Evolutionary conservation across 306 rosid species (phyloP).

Genomic region (Astragalus membranaceus): DNA sequence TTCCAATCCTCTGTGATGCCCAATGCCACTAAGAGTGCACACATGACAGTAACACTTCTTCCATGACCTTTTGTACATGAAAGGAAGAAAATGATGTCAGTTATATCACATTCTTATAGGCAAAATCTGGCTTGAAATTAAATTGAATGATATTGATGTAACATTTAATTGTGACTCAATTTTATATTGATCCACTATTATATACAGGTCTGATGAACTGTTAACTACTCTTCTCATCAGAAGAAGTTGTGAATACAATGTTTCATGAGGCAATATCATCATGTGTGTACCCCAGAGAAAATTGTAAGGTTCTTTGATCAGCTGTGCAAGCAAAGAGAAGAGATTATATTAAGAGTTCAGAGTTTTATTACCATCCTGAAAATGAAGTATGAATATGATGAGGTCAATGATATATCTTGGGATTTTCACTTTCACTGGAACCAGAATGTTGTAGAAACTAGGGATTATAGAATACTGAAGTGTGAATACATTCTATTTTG

Average conservation of each 20-base stretch:
- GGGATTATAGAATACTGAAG: too few relatives aligned
- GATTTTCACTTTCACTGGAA: too few relatives aligned
- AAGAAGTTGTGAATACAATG: background rate
- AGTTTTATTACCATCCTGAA: too few relatives aligned
- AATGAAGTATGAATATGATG: too few relatives aligned
- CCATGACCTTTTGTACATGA: constrained; percentile 62
- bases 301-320: too few relatives aligned
- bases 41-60: constrained; percentile 89
- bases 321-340: too few relatives aligned
- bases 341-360: too few relatives aligned
- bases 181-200: background rate
- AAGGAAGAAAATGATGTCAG: background rate
- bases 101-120: constrained; percentile 4
- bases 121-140: background rate
- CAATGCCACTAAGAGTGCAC: constrained; percentile 79
- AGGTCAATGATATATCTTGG: too few relatives aligned
- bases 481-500: too few relatives aligned
- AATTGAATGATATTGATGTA: background rate
- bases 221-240: background rate
- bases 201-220: background rate
- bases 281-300: too few relatives aligned
- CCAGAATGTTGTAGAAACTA: too few relatives aligned
- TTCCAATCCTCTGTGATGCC: constrained; percentile 88
- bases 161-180: background rate
- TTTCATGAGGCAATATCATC: too few relatives aligned